A percentile compares a stretch with the other conserved stretches of the same genome.
These are phyloP conservation scores for Albifimbria verrucaria DNA, from an alignment of 2,329 filamentous ascomycete genomes.

Conservation along the genomic window DNA sequence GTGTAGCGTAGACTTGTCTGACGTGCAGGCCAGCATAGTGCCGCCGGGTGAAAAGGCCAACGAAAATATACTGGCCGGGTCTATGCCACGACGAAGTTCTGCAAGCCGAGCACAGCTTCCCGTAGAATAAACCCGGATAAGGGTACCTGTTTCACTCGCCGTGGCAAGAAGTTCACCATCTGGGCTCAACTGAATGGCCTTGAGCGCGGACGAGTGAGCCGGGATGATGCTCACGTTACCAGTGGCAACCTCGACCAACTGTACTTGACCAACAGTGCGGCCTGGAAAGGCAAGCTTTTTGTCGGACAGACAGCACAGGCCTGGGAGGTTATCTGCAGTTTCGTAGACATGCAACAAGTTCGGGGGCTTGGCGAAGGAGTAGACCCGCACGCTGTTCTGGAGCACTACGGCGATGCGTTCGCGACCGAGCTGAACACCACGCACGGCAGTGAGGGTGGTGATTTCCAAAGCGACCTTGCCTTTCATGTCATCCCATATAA, in stretches of 20 bases:
- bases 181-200: slow-evolving; percentile 73
- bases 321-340: slow-evolving; percentile 79
- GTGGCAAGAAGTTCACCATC: slow-evolving; percentile 83
- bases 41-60: slow-evolving; percentile 83
- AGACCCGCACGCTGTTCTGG: slow-evolving; percentile 77
- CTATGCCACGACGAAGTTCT: slow-evolving; percentile 85
- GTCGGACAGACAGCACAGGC: slow-evolving; percentile 73
- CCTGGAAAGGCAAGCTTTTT: slow-evolving; percentile 80
- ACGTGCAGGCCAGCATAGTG: slow-evolving; percentile 81
- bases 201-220: slow-evolving; percentile 76
- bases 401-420: slow-evolving; percentile 77
- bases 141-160: slow-evolving; percentile 85
- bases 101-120: slow-evolving; percentile 74
- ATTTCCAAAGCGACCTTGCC: slow-evolving; percentile 72
- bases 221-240: slow-evolving; percentile 91
- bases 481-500: slow-evolving; percentile 89
- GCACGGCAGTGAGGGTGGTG: slow-evolving; percentile 75
- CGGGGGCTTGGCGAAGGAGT: slow-evolving; percentile 71
- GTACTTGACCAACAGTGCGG: slow-evolving; percentile 82
- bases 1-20: slow-evolving; percentile 94
- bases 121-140: slow-evolving; percentile 83
- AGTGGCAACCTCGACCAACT: slow-evolving; percentile 74
- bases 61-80: slow-evolving; percentile 83
- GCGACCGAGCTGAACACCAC: slow-evolving; percentile 73
- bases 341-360: slow-evolving; percentile 73